These are phyloP conservation scores for Claviceps africana DNA, from an alignment of 2,329 filamentous ascomycete genomes.

Conservation along the genomic window DNA sequence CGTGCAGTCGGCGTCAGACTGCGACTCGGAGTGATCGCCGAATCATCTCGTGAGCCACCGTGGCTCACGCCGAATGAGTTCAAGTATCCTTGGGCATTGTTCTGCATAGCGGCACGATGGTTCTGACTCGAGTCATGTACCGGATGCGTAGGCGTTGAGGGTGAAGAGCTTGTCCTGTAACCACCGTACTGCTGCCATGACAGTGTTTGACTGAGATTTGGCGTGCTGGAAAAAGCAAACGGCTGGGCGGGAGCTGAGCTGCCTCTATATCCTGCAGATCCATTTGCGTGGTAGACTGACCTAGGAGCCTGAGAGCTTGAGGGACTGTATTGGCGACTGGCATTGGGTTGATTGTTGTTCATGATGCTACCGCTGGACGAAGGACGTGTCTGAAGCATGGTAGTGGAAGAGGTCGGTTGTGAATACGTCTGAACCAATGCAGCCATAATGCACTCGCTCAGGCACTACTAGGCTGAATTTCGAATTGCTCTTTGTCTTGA, in stretches of 20 bases:
- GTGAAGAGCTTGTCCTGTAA: constrained; percentile 34
- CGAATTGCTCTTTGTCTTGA: neutral
- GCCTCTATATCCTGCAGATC: constrained; percentile 37
- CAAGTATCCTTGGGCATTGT: constrained; percentile 26
- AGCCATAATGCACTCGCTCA: constrained; percentile 48
- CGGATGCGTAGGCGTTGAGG: constrained; percentile 24
- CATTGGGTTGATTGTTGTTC: constrained; percentile 34
- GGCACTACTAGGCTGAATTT: neutral
- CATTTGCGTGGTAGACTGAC: constrained; percentile 17
- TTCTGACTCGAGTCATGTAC: constrained; percentile 12
- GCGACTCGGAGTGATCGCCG: constrained; percentile 27
- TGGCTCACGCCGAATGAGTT: constrained; percentile 21
- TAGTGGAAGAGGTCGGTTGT: constrained; percentile 58
- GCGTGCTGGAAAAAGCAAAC: constrained; percentile 63
- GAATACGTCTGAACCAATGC: constrained; percentile 71
- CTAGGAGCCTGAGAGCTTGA: constrained; percentile 20
- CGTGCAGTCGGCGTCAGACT: constrained; percentile 26
- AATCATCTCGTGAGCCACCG: constrained; percentile 39
- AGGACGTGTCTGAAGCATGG: constrained; percentile 63
- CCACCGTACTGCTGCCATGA: constrained; percentile 37
- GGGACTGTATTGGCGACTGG: constrained; percentile 35
- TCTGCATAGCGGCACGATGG: constrained; percentile 14
- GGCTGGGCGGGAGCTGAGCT: constrained; percentile 52
- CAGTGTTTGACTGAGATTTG: constrained; percentile 42
- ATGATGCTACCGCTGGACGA: constrained; percentile 38